Evolutionary conservation across 352 stramenopile genomes (phyloP), one percentile per base, ranked within the genome.

Genomic region (Globisporangium parvum): DNA sequence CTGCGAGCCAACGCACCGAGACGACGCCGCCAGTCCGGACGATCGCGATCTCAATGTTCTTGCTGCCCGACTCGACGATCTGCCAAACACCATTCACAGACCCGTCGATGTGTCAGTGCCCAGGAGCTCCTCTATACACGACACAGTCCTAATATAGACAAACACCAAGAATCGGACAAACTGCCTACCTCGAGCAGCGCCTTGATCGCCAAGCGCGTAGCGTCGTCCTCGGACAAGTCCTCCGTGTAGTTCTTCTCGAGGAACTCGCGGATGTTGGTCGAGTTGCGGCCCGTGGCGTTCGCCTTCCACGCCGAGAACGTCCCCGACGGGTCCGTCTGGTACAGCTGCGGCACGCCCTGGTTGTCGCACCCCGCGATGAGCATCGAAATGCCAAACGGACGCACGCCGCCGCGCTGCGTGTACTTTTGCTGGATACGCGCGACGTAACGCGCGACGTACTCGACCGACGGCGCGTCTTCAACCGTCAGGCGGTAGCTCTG

Each of bases 11-110:
- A 71, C 75, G 57, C 70, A 91, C 81, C 80, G 78, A 65, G 39
- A 91, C 70, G 53, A 87, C 75, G 56, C 81, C 80, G 31, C 77
- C 80, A 28, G 65, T 74, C 69, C 80, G 70, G 35, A 99, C 84
- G 39, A 99, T 85, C 49, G 93, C 96, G 56, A 99, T 92, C 80
- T 99, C 96, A 86, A 99, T 99, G 73, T 98, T 99, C 76, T 99
- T 99, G 55, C 94, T 96, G 60, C 96, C 96, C 48, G 93, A 97
- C 62, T 99, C 96, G 39, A 99, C 97, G 47, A 99, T 55, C 56
- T 62, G 44, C 18, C 26, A 48, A n/a, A 47, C 11, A 46, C 21
- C 15, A 4, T 33, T 9, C 11, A 6, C 12, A 33, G 11, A 41
- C 18, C 35, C 24, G 15, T 50, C 26, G 26, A 31, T 2, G 3